A percentile compares a stretch with the other conserved stretches of the same genome.
Conservation (phyloP, 2,329 filamentous ascomycete species). For the Endoconidiophora laricicola region DNA sequence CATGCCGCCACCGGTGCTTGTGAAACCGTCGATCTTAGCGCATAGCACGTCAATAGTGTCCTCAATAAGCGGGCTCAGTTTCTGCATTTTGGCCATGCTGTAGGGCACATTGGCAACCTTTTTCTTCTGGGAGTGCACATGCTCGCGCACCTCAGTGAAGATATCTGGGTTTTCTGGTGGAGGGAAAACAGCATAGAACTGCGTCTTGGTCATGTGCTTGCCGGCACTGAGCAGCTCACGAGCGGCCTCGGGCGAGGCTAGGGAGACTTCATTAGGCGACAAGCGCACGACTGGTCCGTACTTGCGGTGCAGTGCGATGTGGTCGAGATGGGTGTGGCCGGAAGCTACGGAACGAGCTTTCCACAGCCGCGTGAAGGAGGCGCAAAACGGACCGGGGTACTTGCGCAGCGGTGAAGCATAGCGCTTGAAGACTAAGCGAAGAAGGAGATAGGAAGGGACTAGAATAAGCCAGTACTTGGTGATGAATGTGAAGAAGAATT, state of each 20-base stretch:
- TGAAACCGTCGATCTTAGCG: conserved; percentile 26
- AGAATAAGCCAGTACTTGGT: conserved; percentile 28
- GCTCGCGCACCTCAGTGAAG: conserved; percentile 38
- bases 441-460: conserved; percentile 19
- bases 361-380: conserved; percentile 30
- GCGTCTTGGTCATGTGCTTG: conserved; percentile 35
- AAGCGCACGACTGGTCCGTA: conserved; percentile 29
- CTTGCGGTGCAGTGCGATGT: conserved; percentile 28
- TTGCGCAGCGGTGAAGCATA: conserved; percentile 42
- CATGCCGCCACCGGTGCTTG: conserved; percentile 14
- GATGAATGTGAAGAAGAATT: conserved; percentile 15
- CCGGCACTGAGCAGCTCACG: conserved; percentile 30
- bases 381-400: conserved; percentile 53
- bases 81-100: conserved; percentile 36
- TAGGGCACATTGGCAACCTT: conserved; percentile 34
- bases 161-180: conserved; percentile 41
- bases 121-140: conserved; percentile 39
- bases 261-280: conserved; percentile 13
- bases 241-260: conserved; percentile 12
- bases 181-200: conserved; percentile 37
- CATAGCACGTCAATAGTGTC: conserved; percentile 32
- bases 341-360: conserved; percentile 28
- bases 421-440: conserved; percentile 31
- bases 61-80: conserved; percentile 33
- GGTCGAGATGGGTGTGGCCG: conserved; percentile 31